Base-by-base conservation (phyloP, 805 yeast species). In the Priceomyces fermenticarens region DNA sequence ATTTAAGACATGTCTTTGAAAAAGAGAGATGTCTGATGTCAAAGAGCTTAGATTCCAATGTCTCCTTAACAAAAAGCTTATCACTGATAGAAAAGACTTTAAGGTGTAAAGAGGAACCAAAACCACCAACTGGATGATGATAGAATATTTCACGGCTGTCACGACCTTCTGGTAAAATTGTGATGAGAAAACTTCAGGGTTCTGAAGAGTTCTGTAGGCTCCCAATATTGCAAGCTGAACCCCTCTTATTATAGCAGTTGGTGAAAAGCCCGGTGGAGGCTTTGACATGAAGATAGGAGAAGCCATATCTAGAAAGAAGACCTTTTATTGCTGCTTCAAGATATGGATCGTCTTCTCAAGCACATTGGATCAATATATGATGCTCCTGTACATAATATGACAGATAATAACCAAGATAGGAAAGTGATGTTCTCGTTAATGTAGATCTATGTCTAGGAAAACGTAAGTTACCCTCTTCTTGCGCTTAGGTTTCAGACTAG, bases 241-340 rank as follows among this genome's bases (percentile, higher is more conserved):
- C 0, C 85, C 84, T 11, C 83, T 60, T 6, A 73, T 42, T n/a
- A 79, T 63, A 0, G 81, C 70, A 42, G 67, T 40, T 0, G 67
- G 27, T 3, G 81, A 67, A 50, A 78, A 75, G 11, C 81, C 77
- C 4, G 77, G 72, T 6, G 81, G 75, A 1, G 85, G 83, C 36
- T 73, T 67, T 2, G 82, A 72, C 10, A 79, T 62, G 51, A 79
- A 78, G 11, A 76, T 68, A 5, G 85, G 85, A 3, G 85, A 80
- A 1, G 80, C 76, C 84, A 80, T 79, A 13, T 32, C 17, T 12
- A 9, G 15, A 15, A 26, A 9, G 10, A n/a, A 7, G 13, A 15
- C 23, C 14, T 8, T 9, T 25, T 14, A 23, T 10, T 30, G 26
- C 12, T 20, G 13, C 17, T 32, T 20, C 4, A 20, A 5, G 25